Evolutionary conservation across 805 yeast genomes (phyloP), one percentile per base, ranked within the genome.

Genomic region (Lachancea lanzarotensis): DNA sequence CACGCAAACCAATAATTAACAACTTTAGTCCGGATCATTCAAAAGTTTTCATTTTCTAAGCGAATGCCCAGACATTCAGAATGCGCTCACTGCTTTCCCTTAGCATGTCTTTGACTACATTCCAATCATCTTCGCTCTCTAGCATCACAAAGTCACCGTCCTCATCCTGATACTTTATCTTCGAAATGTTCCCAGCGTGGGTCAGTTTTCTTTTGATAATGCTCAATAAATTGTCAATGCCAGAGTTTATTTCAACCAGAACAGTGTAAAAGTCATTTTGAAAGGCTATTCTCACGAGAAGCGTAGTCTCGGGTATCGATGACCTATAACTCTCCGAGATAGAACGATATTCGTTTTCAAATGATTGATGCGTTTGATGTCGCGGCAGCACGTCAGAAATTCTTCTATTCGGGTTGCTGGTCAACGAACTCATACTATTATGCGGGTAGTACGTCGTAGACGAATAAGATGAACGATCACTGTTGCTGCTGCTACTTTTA

Each of bases 131-230:
- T 50, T 83, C 84, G 27, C 88, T 78, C 52, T 81, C 84, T 65
- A 91, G 78, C 39, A 84, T 80, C 35, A 93, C 95, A 60, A 78
- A 83, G 62, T 93, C 98, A 15, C 95, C 96, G 61, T 93, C 98
- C 65, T 93, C 98, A 64, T 93, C 98, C 60, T 79, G 80, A 61
- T 88, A 91, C 63, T 81, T 82, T 49, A 93, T 72, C 55, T 83
- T 70, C 45, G 68, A 65, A 38, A 69, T 52, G 12, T 63, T 72
- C 19, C 82, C 84, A 44, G 79, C 71, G 42, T 76, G 74, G 37
- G 72, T 68, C 38, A 81, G 60, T 56, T 81, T 80, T 40, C 72
- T 72, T 49, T 76, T 78, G 31, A 87, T 76, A 48, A 79, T 78
- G 36, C 70, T 75, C 38, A 75, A 67, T 45, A 87, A 69, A 37